Evolutionary conservation across 2,329 filamentous ascomycete genomes (phyloP), one percentile per base, ranked within the genome.

Genomic region (Beauveria asiatica): DNA sequence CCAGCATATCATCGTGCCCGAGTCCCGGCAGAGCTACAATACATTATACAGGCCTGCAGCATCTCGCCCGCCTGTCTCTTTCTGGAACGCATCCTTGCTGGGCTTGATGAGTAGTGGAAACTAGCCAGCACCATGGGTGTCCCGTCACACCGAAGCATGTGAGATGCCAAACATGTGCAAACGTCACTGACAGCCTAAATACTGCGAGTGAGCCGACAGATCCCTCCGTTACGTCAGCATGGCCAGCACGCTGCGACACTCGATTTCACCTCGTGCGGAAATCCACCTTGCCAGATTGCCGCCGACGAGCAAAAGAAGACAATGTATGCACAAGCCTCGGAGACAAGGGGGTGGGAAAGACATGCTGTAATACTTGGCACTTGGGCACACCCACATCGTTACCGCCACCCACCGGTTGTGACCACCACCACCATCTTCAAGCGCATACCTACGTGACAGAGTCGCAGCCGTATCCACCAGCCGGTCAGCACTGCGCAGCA

Each of bases 401-500:
- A 21, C 25, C 27, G 27, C 51, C 51, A 23, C 37, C 44, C 25
- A 30, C 46, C 16, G 10, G 17, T 37, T 16, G 33, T 42, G 41
- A 42, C 41, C 41, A 19, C 41, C 5, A 42, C 41, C 41, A 42
- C 39, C n/a, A 11, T 21, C 27, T 39, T 19, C n/a, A 10, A 42
- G 33, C 41, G 11, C 41, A 53, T 7, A 33, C 23, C 16, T n/a
- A 37, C 39, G 25, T 41, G 9, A 13, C n/a, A 16, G 30, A 53
- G 11, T 39, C 50, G 23, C 11, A 48, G 13, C 39, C 7, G 8
- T 19, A 6, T 19, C 19, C 30, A 19, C 30, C 19, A 23, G 52
- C 39, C 52, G 39, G 52, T 55, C 52, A 55, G 52, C 52, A 45
- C 21, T 27, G 51, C 51, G 41, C 41, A 45, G 16, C 53, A 55